Conservation (phyloP, 306 rosid species). For the Pyrus communis region DNA sequence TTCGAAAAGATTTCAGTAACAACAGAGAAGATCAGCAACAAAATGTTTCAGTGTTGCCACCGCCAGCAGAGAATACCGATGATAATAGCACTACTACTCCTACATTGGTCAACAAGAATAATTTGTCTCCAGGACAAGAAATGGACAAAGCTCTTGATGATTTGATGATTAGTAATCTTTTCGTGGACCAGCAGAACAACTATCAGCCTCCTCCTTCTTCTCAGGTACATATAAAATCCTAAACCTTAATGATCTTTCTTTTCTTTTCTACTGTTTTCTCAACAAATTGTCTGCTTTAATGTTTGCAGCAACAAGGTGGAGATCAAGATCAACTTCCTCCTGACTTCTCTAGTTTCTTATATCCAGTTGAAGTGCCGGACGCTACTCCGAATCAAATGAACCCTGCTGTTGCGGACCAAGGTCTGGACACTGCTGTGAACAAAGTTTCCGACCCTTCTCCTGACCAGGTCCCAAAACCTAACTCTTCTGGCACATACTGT, state of each 20-base stretch:
- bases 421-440: not conserved
- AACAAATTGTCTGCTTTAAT: not conserved
- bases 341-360: not conserved
- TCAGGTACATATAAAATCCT: not conserved
- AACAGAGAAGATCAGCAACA: not conserved
- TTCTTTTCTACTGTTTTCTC: not conserved
- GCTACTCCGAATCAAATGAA: not conserved
- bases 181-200: not conserved
- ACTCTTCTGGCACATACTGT: not conserved
- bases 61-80: not conserved
- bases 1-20: not conserved
- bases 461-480: conserved; percentile 2
- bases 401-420: not conserved
- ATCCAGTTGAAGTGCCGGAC: not conserved
- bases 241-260: not conserved
- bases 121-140: not conserved
- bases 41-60: not conserved
- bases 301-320: conserved; percentile 10
- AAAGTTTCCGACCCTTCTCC: not conserved
- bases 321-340: not conserved
- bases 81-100: not conserved
- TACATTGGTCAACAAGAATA: not conserved
- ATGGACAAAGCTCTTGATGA: not conserved
- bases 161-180: not conserved
- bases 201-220: not conserved